These are phyloP conservation scores for Podaxis sp. DNA, from an alignment of 768 basidiomycete species.

Conservation along the genomic window DNA sequence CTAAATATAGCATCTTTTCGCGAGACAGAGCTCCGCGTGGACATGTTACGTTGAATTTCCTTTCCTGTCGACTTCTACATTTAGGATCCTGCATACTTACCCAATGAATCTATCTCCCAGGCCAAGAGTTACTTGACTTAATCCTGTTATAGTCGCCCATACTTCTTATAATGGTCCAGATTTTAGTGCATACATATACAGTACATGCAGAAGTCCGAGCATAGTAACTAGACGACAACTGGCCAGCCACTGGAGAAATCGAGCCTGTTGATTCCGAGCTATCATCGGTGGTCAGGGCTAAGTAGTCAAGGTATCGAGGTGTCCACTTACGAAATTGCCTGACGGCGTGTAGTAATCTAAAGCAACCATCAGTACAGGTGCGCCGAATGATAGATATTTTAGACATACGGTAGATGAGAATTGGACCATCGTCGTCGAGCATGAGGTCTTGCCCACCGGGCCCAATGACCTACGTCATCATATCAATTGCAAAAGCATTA, in stretches of 20 bases:
- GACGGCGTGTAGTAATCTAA: slow-evolving; percentile 51
- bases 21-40: too few relatives aligned
- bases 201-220: not conserved
- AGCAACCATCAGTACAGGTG: not conserved
- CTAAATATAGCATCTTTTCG: too few relatives aligned
- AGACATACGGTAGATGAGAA: slow-evolving; percentile 50
- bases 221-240: slow-evolving; percentile 22
- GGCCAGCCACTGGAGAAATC: slow-evolving; percentile 54
- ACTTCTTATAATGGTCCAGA: not conserved
- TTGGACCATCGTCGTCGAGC: slow-evolving; percentile 42
- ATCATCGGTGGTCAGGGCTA: not conserved
- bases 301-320: not conserved
- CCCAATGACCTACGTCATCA: slow-evolving; percentile 39
- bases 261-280: slow-evolving; percentile 48
- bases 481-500: not conserved
- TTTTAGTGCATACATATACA: too few relatives aligned
- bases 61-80: slow-evolving; percentile 3
- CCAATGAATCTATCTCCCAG: slow-evolving; percentile 89
- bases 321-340: slow-evolving; percentile 38
- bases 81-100: slow-evolving; percentile 91
- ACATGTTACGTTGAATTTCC: too few relatives aligned
- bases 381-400: not conserved
- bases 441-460: slow-evolving; percentile 57
- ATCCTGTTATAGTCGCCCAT: slow-evolving; percentile 43
- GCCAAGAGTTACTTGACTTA: slow-evolving; percentile 79